Percentiles rank a stretch among this genome's conserved stretches.
These are phyloP conservation scores for Proliferodiscus dingleyae DNA, from an alignment of 2,329 filamentous ascomycete genomes.

Conservation along the genomic window DNA sequence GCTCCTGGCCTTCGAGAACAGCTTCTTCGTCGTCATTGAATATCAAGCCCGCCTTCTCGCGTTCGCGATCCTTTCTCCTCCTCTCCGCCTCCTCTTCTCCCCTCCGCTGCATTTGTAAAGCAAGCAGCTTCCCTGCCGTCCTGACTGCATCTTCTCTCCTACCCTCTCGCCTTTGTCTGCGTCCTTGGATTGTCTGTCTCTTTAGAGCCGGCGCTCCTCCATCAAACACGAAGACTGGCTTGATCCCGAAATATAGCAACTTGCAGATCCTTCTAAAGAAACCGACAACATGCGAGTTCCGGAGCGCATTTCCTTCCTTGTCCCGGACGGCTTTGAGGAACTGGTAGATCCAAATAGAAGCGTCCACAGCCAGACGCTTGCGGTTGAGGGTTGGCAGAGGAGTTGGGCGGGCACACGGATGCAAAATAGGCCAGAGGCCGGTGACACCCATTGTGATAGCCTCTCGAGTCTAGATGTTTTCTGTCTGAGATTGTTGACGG, in stretches of 20 bases:
- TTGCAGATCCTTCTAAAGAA: slow-evolving; percentile 99
- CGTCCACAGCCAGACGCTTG: slow-evolving; percentile 93
- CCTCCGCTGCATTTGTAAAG: slow-evolving; percentile 86
- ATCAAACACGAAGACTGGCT: slow-evolving; percentile 96
- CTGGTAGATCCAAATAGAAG: slow-evolving; percentile 99
- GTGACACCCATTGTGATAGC: slow-evolving; percentile 79
- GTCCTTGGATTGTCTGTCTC: slow-evolving; percentile 76
- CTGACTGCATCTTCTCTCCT: slow-evolving; percentile 86
- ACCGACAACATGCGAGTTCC: slow-evolving; percentile 92
- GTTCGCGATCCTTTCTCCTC: slow-evolving; percentile 38
- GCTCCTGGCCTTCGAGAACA: slow-evolving; percentile 60
- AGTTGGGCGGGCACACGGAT: slow-evolving; percentile 91
- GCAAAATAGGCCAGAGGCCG: slow-evolving; percentile 92
- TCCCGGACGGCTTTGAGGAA: slow-evolving; percentile 98
- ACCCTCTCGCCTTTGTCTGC: slow-evolving; percentile 79
- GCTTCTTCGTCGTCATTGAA: slow-evolving; percentile 58
- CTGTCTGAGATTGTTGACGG: not conserved
- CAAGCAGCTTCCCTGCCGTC: slow-evolving; percentile 86
- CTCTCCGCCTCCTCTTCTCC: slow-evolving; percentile 80
- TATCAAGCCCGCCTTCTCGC: slow-evolving; percentile 37
- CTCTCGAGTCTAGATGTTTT: not conserved
- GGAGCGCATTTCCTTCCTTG: slow-evolving; percentile 93
- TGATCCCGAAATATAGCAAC: slow-evolving; percentile 91
- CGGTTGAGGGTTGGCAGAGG: slow-evolving; percentile 95
- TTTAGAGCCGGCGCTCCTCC: slow-evolving; percentile 89